phyloP scores from a whole-genome alignment of 192 early-diverging fungal genomes.

The Martensiomyces pterosporus region DNA sequence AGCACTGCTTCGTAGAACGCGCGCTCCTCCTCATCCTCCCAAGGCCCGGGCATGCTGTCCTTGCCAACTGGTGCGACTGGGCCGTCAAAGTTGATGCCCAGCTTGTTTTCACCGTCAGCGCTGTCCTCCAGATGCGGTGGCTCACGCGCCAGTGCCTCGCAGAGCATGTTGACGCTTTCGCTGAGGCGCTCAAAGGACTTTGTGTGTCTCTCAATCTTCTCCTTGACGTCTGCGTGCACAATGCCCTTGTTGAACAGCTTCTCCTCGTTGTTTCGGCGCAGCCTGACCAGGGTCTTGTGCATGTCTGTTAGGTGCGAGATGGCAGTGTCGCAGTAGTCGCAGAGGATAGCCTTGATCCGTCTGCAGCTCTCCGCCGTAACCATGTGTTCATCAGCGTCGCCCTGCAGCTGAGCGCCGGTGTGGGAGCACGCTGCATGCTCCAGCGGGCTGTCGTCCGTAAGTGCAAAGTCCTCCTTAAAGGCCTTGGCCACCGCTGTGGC shows the following conservation, averaged over 20 bases:
- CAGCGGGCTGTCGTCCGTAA: constrained; percentile 9
- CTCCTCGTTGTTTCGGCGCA: constrained; percentile 74
- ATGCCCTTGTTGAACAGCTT: constrained; percentile 73
- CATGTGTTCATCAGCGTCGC: constrained; percentile 1
- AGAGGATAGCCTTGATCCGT: constrained; percentile 19
- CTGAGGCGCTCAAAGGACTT: constrained; percentile 25
- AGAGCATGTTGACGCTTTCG: constrained; percentile 51
- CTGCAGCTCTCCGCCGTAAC: constrained; percentile 21
- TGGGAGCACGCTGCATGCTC: constrained; percentile 8
- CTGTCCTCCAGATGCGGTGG: constrained; percentile 79
- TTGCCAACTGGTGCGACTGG: constrained; percentile 9
- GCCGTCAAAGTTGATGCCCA: constrained; percentile 42
- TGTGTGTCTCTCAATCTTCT: constrained; percentile 24
- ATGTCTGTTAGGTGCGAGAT: constrained; percentile 27
- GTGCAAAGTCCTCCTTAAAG: constrained; percentile 24
- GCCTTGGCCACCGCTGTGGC: constrained; percentile 30
- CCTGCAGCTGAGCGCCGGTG: background rate
- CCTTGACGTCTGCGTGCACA: constrained; percentile 31
- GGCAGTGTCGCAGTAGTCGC: constrained; percentile 39
- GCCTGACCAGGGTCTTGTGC: constrained; percentile 61
- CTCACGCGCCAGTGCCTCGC: constrained; percentile 67
- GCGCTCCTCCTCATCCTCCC: constrained; percentile 93
- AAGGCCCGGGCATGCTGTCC: constrained; percentile 42
- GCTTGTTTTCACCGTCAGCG: constrained; percentile 46
- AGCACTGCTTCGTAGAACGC: constrained; percentile 85